Evolutionary conservation across 139 green algal genomes (phyloP), one percentile per base, ranked within the genome.

Genomic region (Tetraselmis chui): DNA sequence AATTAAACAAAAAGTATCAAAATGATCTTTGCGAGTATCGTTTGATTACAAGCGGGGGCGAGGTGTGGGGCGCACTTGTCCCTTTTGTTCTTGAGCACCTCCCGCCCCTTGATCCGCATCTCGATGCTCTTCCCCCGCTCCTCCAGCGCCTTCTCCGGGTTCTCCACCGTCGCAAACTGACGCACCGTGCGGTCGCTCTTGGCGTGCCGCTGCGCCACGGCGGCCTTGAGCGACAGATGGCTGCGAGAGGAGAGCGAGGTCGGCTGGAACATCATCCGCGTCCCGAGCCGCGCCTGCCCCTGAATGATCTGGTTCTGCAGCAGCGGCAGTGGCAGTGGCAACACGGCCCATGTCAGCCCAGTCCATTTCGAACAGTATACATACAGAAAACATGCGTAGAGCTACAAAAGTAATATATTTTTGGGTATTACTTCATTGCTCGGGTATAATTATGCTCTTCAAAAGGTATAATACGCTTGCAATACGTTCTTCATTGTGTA

Each of bases 221-320:
- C 76, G 11, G 76, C 76, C 11, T 18, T 5, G 11, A 79, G 76
- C 5, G 11, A 24, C 76, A 45, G 29, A 22, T 79, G 76, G 76
- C 29, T 45, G 11, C 22, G 11, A 22, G 29, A 45, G 11, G 29
- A 5, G 29, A 79, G 76, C 76, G 76, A 79, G 29, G 76, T 45
- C 11, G 76, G 76, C 29, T 5, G 11, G 18, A 79, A 79, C 76
- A 79, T 31, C 76, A 79, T 31, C 11, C 76, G 29, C 11, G 11
- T 79, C 11, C 29, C 29, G 11, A 79, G 76, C 76, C 22, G 11
- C 11, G 76, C 76, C 29, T 79, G 76, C 29, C 29, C 76, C 29
- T 79, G 76, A 22, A 79, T 79, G 29, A 79, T 45, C 29, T 31
- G 29, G 29, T 79, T 31, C 29, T n/a, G n/a, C n/a, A n/a, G n/a